A percentile compares a stretch with the other conserved stretches of the same genome.
phyloP scores from a whole-genome alignment of 139 green algal species.

The Zygnema circumcarinatum region DNA sequence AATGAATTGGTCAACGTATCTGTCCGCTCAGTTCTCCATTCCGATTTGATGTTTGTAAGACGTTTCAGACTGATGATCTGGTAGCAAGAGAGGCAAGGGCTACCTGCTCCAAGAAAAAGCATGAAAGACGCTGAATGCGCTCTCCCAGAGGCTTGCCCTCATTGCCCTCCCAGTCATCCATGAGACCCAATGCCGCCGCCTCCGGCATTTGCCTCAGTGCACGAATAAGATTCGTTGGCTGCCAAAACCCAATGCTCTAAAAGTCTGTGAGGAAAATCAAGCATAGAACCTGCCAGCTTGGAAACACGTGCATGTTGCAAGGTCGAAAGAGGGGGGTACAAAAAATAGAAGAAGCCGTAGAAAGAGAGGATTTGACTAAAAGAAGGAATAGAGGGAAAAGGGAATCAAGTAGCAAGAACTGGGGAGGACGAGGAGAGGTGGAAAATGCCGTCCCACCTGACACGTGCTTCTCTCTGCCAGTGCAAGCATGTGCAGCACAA shows the following conservation, averaged over 20 bases:
- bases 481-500: conserved; percentile 91
- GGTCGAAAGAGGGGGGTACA: background rate
- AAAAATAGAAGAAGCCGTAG: background rate
- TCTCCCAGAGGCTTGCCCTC: conserved; percentile 69
- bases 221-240: conserved; percentile 87
- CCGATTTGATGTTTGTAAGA: too few species aligned
- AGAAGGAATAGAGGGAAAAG: background rate
- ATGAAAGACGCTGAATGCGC: conserved; percentile 76
- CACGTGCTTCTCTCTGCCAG: conserved; percentile 71
- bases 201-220: conserved; percentile 83
- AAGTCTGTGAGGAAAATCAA: background rate
- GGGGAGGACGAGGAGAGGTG: background rate
- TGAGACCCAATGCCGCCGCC: conserved; percentile 81
- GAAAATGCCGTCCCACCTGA: conserved; percentile 40
- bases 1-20: too few species aligned
- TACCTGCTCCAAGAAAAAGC: conserved; percentile 87
- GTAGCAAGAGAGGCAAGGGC: background rate
- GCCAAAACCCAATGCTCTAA: background rate
- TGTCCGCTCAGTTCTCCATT: too few species aligned
- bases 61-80: too few species aligned
- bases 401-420: background rate
- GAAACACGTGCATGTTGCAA: background rate
- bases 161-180: conserved; percentile 71
- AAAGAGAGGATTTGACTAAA: too few species aligned
- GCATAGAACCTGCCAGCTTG: background rate